Base-by-base conservation (phyloP, 2,329 filamentous ascomycete genomes). In the Colletotrichum zoysiae region DNA sequence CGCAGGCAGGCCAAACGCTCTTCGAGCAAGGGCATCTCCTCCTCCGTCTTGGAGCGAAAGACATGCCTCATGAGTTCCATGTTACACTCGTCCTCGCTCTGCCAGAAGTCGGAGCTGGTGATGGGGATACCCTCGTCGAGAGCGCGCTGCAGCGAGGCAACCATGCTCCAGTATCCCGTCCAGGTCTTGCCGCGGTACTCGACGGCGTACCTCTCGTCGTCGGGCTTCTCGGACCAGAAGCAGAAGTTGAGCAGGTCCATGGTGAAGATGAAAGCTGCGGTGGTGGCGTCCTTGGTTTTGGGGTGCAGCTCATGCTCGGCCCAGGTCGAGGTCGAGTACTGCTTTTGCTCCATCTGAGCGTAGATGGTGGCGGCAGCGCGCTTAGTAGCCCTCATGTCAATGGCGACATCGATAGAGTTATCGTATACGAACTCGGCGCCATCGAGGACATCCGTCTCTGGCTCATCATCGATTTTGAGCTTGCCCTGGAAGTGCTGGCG, bases 161-260 rank as follows among this genome's bases (percentile, higher is more conserved):
- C 94, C 67, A 99, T 83, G 80, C 95, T 97, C 91, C 93, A 97
- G 81, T 99, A 99, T 4, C 96, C 96, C 0, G 95, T 98, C 94
- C 95, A 98, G 69, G 83, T 89, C 81, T 89, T 91, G 38, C 90
- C 95, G 57, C 88, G 88, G 81, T 98, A 98, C 69, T 93, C 91
- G 53, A 99, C 88, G 12, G 92, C 88, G 80, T 95, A 99, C 14
- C 94, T 87, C 76, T 95, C 90, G 6, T 90, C 87, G 14, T 93
- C 91, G 0, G 85, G 81, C 56, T 82, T 79, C 64, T 93, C 91
- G 18, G 94, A 97, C 96, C 96, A 99, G 81, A 99, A 99, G 30
- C 92, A 97, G 79, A 98, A 99, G 80, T 99, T 99, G 62, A 99
- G 84, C 38, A 99, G 82, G 80, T 99, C 96, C 94, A 99, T 97